phyloP scores from a whole-genome alignment of 192 early-diverging fungal species.

The Kappamyces sp. region DNA sequence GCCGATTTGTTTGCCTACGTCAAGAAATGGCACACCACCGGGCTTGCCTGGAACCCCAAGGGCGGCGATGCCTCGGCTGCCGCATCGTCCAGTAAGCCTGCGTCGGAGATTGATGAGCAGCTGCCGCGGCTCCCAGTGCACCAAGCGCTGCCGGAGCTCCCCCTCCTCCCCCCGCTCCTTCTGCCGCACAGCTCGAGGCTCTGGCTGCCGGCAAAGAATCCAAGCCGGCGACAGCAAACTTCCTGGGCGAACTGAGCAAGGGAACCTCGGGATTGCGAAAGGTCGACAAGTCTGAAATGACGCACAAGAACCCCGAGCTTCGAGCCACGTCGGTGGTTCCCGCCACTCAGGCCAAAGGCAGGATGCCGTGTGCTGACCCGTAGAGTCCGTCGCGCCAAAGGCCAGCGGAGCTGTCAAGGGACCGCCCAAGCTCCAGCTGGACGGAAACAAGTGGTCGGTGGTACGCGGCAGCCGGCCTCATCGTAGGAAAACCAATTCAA shows the following conservation, averaged over 20 bases:
- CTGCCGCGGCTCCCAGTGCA: conserved; percentile 24
- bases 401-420: conserved; percentile 55
- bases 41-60: conserved; percentile 85
- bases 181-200: conserved; percentile 14
- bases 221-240: conserved; percentile 23
- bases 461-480: conserved; percentile 20
- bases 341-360: conserved; percentile 16
- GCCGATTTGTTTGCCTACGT: conserved; percentile 79
- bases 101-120: conserved; percentile 13
- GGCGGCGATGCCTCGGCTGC: conserved; percentile 52
- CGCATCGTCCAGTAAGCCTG: conserved; percentile 8
- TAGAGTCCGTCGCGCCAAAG: conserved; percentile 50
- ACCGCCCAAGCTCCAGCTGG: conserved; percentile 72
- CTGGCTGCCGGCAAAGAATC: conserved; percentile 15
- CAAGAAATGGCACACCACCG: conserved; percentile 81
- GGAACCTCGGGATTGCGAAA: conserved; percentile 67
- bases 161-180: conserved; percentile 55
- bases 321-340: conserved; percentile 61
- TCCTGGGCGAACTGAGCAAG: conserved; percentile 64
- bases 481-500: conserved; percentile 73
- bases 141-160: conserved; percentile 35
- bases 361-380: conserved; percentile 5
- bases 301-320: conserved; percentile 94
- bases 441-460: conserved; percentile 90
- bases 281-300: conserved; percentile 95